A percentile compares a stretch with the other conserved stretches of the same genome.
These are phyloP conservation scores for Polysphondylium violaceum DNA, from an alignment of 78 protist species.

Conservation along the genomic window DNA sequence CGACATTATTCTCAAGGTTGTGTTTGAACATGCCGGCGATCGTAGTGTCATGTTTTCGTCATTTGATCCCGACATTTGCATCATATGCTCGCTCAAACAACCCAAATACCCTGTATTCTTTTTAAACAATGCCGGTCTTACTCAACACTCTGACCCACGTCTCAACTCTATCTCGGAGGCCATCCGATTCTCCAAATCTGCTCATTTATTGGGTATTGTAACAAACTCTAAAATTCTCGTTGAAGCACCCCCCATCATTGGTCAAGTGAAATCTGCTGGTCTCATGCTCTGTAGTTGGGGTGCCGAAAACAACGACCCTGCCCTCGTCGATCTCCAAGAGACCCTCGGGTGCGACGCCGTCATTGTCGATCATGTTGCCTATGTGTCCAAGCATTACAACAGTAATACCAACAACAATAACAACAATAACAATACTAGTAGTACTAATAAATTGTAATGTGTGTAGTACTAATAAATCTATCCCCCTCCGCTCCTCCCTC, in stretches of 20 bases:
- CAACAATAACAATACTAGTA: background rate
- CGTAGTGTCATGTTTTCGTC: slow-evolving; percentile 84
- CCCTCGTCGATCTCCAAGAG: slow-evolving; percentile 74
- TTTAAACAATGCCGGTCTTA: slow-evolving; percentile 74
- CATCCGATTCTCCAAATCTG: slow-evolving; percentile 73
- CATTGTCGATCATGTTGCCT: slow-evolving; percentile 85
- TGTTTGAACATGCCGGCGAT: slow-evolving; percentile 78
- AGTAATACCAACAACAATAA: background rate
- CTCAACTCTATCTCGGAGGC: slow-evolving; percentile 65
- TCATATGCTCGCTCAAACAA: slow-evolving; percentile 73
- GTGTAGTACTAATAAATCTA: no score
- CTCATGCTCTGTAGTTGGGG: slow-evolving; percentile 86
- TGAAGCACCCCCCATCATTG: slow-evolving; percentile 69
- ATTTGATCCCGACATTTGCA: slow-evolving; percentile 86
- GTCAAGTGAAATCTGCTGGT: slow-evolving; percentile 72
- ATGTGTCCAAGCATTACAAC: slow-evolving; percentile 69
- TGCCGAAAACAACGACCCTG: slow-evolving; percentile 79
- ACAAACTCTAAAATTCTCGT: slow-evolving; percentile 68
- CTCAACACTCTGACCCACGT: slow-evolving; percentile 78
- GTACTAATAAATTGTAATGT: no score
- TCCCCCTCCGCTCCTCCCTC: no score
- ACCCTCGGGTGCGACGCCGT: slow-evolving; percentile 84
- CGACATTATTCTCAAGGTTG: slow-evolving; percentile 66
- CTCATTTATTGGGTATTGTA: slow-evolving; percentile 78
- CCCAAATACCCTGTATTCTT: slow-evolving; percentile 90